Conservation (phyloP, 768 basidiomycete species). For the Chalciporus pseudorubinellus region DNA sequence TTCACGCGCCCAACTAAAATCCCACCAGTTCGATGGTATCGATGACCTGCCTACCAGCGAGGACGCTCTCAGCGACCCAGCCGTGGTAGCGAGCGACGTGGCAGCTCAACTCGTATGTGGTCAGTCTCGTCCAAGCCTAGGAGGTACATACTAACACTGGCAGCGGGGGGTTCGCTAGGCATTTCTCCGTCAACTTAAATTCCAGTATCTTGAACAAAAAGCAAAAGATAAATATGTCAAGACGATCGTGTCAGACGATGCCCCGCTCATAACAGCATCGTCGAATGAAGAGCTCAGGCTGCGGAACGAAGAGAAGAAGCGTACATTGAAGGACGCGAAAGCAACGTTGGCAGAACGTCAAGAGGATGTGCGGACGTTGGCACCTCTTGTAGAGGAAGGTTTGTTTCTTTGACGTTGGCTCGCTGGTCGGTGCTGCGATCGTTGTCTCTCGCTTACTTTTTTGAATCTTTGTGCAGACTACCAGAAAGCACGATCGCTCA, state of each 20-base stretch:
- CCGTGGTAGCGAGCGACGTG: conserved; percentile 56
- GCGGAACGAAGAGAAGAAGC: conserved; percentile 71
- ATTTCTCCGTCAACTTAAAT: conserved; percentile 79
- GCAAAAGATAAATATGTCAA: conserved; percentile 88
- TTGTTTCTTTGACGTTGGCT: conserved; percentile 3
- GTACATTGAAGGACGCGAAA: conserved; percentile 63
- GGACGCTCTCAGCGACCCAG: conserved; percentile 47
- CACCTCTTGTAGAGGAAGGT: conserved; percentile 72
- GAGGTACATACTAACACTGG: conserved; percentile 11
- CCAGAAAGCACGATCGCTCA: conserved; percentile 48
- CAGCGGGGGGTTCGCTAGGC: conserved; percentile 39
- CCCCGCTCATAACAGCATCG: conserved; percentile 75
- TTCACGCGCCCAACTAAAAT: conserved; percentile 21
- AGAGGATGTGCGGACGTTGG: conserved; percentile 57
- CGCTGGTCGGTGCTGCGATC: background rate
- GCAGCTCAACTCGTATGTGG: conserved; percentile 56
- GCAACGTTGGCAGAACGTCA: conserved; percentile 57
- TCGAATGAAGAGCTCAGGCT: conserved; percentile 65
- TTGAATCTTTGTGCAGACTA: conserved; percentile 53
- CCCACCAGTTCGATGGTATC: conserved; percentile 29
- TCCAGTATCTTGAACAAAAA: conserved; percentile 86
- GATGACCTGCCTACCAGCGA: conserved; percentile 27
- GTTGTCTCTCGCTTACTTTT: background rate
- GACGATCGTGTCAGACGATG: conserved; percentile 83
- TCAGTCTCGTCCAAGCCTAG: background rate